phyloP scores from a whole-genome alignment of 163 green algal species.

The Botryococcus braunii region DNA sequence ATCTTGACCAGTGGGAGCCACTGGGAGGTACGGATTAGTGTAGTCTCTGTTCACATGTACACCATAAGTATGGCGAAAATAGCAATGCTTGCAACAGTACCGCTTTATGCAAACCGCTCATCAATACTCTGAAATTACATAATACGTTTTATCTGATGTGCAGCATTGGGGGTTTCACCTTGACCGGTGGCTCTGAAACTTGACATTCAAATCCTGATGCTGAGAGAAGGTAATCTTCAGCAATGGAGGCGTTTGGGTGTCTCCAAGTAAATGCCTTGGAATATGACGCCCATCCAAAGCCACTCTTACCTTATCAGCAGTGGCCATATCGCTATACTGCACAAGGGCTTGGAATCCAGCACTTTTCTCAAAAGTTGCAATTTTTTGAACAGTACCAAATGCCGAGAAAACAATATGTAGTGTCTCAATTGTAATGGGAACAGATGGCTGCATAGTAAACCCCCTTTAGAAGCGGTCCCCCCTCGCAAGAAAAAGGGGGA shows the following conservation, averaged over 20 bases:
- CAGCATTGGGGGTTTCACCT: too few species aligned
- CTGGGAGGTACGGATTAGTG: slow-evolving; percentile 51
- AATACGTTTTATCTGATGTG: background rate
- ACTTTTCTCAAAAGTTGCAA: slow-evolving; percentile 58
- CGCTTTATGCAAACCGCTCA: too few species aligned
- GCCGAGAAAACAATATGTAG: slow-evolving; percentile 47
- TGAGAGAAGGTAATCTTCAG: slow-evolving; percentile 54
- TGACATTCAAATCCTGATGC: slow-evolving; percentile 53
- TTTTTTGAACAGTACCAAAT: slow-evolving; percentile 64
- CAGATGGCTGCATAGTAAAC: slow-evolving; percentile 25
- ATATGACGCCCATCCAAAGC: slow-evolving; percentile 46
- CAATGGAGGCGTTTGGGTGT: slow-evolving; percentile 34
- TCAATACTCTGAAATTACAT: too few species aligned
- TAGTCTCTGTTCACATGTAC: slow-evolving; percentile 47
- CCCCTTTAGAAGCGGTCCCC: too few species aligned
- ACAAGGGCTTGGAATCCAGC: slow-evolving; percentile 50
- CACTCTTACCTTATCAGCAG: slow-evolving; percentile 24
- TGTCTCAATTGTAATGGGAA: slow-evolving; percentile 37
- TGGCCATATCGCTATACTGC: slow-evolving; percentile 37
- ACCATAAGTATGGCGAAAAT: background rate
- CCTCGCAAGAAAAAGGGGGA: too few species aligned
- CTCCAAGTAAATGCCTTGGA: slow-evolving; percentile 43
- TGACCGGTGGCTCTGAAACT: slow-evolving; percentile 49
- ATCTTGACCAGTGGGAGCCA: slow-evolving; percentile 23
- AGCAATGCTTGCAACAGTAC: slow-evolving; percentile 1